Evolutionary conservation across 768 basidiomycete genomes (phyloP).

Genomic region (Suillus spraguei): DNA sequence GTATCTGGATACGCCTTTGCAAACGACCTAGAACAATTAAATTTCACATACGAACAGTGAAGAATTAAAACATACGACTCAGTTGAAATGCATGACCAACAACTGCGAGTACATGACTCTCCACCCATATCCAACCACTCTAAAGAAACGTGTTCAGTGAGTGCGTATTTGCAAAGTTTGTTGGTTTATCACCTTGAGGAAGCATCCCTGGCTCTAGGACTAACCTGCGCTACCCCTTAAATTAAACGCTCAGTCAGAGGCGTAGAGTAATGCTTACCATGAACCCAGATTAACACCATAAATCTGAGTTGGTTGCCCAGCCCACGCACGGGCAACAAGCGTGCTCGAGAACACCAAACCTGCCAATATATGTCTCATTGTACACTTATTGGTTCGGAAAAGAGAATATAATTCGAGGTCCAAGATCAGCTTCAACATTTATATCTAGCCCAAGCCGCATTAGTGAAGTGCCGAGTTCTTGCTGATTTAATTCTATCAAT

Average conservation of each 20-base stretch:
- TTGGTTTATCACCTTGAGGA: constrained; percentile 48
- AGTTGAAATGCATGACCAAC: constrained; percentile 61
- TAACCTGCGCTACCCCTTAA: constrained; percentile 49
- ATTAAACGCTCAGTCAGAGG: constrained; percentile 5
- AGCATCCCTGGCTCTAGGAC: constrained; percentile 85
- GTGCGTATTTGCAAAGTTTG: neutral
- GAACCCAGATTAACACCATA: constrained; percentile 75
- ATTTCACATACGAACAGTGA: too few species aligned
- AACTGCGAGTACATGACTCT: constrained; percentile 51
- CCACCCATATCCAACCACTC: constrained; percentile 81
- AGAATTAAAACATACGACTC: constrained; percentile 54
- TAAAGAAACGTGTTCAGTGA: constrained; percentile 24
- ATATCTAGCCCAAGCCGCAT: neutral
- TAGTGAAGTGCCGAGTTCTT: too few species aligned
- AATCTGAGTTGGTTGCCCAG: constrained; percentile 43
- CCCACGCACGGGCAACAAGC: constrained; percentile 8
- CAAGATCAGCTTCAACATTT: neutral
- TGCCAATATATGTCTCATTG: constrained; percentile 23
- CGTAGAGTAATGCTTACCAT: constrained; percentile 42
- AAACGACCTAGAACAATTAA: too few species aligned
- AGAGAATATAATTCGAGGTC: neutral
- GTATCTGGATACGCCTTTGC: too few species aligned
- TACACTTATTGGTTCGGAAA: neutral
- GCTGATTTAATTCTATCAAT: too few species aligned
- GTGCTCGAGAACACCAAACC: constrained; percentile 18